Base-by-base conservation (phyloP, 169 alveolate genomes). In the Amoebophrya sp. region DNA sequence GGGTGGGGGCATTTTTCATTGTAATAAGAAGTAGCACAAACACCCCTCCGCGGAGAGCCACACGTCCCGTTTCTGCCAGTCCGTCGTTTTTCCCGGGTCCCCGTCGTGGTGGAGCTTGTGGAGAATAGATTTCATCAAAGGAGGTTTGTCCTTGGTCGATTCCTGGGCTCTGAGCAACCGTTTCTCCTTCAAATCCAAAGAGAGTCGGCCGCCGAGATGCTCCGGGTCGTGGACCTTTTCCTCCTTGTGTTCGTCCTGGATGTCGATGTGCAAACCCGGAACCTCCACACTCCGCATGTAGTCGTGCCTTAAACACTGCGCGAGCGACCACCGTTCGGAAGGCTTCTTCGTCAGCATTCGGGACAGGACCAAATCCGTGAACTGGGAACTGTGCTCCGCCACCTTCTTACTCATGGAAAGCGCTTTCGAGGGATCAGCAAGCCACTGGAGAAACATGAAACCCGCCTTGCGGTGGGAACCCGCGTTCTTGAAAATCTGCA, bases 21-120 rank as follows among this genome's bases (percentile, higher is more conserved):
- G n/a, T n/a, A n/a, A n/a, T n/a, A n/a, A n/a, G 89, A 3, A 32
- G 89, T 77, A 77, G 40, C 89, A 77, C n/a, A 77, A 39, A n/a
- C 23, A 25, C 23, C 89, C 89, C 14, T 32, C n/a, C 40, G 0
- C n/a, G 25, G 40, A 14, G 40, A 77, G 89, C 89, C 89, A 77
- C 40, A 77, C 7, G 40, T 77, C 89, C 23, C 89, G 89, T 2
- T n/a, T 14, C 38, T 25, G 89, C 89, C 89, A 77, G 89, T 77
- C 40, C 23, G 10, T 39, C 32, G 12, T 35, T 0, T n/a, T 77
- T 12, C 0, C 23, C 40, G 3, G 3, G 40, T 77, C 89, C 23
- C 89, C 89, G 40, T 32, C 89, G 18, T 2, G 23, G n/a, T 77
- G 10, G 3, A 77, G 89, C 40, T 77, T 77, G 23, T n/a, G n/a